These are phyloP conservation scores for Carex arenaria DNA, from an alignment of 202 grass and related monocot species.

Conservation along the genomic window DNA sequence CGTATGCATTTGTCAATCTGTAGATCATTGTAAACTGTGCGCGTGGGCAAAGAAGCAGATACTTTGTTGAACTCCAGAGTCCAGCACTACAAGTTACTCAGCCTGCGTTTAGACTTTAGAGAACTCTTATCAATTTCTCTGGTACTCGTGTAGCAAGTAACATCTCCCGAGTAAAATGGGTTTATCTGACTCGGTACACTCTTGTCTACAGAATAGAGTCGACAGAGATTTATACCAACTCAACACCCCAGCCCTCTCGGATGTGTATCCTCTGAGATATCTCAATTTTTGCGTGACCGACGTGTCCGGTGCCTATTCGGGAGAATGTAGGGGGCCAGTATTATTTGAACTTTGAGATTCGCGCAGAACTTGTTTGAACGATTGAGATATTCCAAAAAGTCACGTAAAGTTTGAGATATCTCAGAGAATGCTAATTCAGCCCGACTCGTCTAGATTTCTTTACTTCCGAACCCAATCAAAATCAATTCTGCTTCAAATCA, in stretches of 20 bases:
- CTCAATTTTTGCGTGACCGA: too few species aligned
- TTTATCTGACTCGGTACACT: background rate
- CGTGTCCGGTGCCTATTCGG: too few species aligned
- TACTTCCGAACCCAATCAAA: slow-evolving; percentile 10
- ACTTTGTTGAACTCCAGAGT: background rate
- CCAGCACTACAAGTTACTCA: background rate
- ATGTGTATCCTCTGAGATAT: too few species aligned
- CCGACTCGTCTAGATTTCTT: background rate
- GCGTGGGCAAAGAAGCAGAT: too few species aligned
- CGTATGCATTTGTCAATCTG: too few species aligned
- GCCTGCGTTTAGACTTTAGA: background rate
- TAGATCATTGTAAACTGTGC: too few species aligned
- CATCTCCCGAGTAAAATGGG: background rate
- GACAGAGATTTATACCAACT: background rate
- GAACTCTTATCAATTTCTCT: background rate
- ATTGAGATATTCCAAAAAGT: too few species aligned
- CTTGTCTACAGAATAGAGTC: background rate
- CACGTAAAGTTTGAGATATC: too few species aligned
- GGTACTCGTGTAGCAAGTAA: background rate
- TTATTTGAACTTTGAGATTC: too few species aligned
- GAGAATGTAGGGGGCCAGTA: too few species aligned
- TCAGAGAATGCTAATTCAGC: too few species aligned
- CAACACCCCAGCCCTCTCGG: background rate
- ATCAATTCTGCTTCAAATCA: background rate
- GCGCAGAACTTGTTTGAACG: too few species aligned